Evolutionary conservation across 768 basidiomycete species (phyloP), one percentile per base, ranked within the genome.

Genomic region (Jaapia argillacea): DNA sequence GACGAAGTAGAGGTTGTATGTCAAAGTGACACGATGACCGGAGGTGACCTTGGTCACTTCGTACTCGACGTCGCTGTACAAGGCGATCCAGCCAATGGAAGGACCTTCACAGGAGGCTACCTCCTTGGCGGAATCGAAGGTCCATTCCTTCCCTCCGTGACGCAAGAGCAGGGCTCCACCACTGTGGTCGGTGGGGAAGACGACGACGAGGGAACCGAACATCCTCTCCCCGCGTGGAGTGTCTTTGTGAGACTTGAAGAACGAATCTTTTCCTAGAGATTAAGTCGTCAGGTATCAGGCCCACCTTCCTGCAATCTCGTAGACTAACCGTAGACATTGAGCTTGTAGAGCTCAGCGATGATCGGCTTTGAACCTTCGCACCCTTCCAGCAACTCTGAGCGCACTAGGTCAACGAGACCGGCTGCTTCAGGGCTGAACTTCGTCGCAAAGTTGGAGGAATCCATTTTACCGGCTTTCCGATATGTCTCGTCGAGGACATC

Each of bases 191-290:
- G 68, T 68, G 13, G 74, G 74, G 40, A 74, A 64, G n/a, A 71
- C 62, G 25, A 76, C 48, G 1, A 76, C 67, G 6, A 79, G 62
- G 1, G 75, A 75, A 1, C 70, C 74, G 27, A 78, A 68, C 66
- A 75, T 74, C 22, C 51, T 49, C 5, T 60, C 57, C 5, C 57
- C 51, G 5, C 67, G 65, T 4, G 70, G 71, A 0, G 73, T 73
- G 45, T 75, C 75, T 35, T 66, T 60, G 48, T 74, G 74, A 1
- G 67, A 31, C 48, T 72, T 72, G 62, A 75, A 76, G 51, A 71
- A 74, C 0, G 64, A 64, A 6, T 59, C 72, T 38, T 62, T 51
- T 1, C 60, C 70, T 71, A 40, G 18, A n/a, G 28, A 39, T 12
- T 18, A 18, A 22, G 27, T 24, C 5, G 42, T 4, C 5, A 40